These are phyloP conservation scores for Thelonectria discophora DNA, from an alignment of 2,329 filamentous ascomycete genomes.

Conservation along the genomic window DNA sequence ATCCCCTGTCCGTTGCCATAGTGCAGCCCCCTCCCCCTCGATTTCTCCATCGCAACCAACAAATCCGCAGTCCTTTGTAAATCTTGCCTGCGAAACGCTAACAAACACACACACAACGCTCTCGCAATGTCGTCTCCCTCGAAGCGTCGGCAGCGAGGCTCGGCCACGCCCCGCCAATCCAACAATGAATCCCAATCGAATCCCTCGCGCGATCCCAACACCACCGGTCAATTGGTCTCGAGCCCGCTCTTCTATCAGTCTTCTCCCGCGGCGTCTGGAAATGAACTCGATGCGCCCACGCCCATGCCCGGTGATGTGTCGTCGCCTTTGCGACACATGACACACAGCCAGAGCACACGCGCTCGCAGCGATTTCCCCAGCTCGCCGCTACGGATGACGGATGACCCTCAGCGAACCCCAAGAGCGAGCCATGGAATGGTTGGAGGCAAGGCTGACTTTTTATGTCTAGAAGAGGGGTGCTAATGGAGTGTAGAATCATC, in stretches of 20 bases:
- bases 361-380: constrained; percentile 56
- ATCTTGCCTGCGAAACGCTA: constrained; percentile 22
- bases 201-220: constrained; percentile 56
- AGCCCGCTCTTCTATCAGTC: constrained; percentile 83
- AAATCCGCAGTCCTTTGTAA: constrained; percentile 31
- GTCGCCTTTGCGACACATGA: constrained; percentile 66
- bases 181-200: constrained; percentile 51
- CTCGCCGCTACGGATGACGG: constrained; percentile 67
- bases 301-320: constrained; percentile 52
- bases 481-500: constrained; percentile 75
- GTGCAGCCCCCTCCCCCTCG: constrained; percentile 36
- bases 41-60: constrained; percentile 37
- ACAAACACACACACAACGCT: constrained; percentile 7
- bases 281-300: constrained; percentile 40
- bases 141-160: constrained; percentile 60
- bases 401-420: constrained; percentile 72
- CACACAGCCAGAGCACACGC: constrained; percentile 62
- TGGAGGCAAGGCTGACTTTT: constrained; percentile 64
- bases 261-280: constrained; percentile 47
- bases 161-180: constrained; percentile 54
- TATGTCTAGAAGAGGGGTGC: background rate
- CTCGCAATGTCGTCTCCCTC: constrained; percentile 54
- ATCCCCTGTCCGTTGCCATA: constrained; percentile 35
- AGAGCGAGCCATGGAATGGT: constrained; percentile 68
- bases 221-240: constrained; percentile 67